These are phyloP conservation scores for Candida taoyuanica DNA, from an alignment of 805 yeast species.

Conservation along the genomic window DNA sequence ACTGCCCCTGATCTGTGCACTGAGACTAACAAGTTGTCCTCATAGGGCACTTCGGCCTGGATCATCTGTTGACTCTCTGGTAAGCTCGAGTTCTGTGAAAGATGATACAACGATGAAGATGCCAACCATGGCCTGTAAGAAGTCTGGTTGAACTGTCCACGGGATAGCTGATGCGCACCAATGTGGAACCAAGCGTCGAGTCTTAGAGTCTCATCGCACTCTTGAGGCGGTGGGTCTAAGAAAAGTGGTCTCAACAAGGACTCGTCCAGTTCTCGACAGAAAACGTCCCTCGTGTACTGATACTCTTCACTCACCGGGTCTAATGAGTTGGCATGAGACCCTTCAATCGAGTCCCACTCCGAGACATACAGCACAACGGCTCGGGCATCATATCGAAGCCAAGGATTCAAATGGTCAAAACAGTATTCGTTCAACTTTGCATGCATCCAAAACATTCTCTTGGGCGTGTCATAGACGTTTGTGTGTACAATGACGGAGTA, in stretches of 20 bases:
- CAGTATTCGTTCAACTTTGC: conserved; percentile 35
- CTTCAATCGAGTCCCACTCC: conserved; percentile 6
- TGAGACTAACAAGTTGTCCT: conserved; percentile 21
- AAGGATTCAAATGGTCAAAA: conserved; percentile 31
- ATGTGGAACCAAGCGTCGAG: conserved; percentile 27
- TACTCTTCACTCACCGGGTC: conserved; percentile 14
- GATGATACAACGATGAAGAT: conserved; percentile 15
- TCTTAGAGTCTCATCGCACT: conserved; percentile 10
- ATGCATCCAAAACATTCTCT: conserved; percentile 40
- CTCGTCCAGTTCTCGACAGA: conserved; percentile 27
- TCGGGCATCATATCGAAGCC: conserved; percentile 29
- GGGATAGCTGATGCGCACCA: conserved; percentile 22
- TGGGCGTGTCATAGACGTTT: conserved; percentile 36
- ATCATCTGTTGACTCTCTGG: background rate
- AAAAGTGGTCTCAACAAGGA: conserved; percentile 20
- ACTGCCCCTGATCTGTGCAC: conserved; percentile 27
- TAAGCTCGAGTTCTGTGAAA: conserved; percentile 13
- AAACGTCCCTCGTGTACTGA: conserved; percentile 16
- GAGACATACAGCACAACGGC: conserved; percentile 33
- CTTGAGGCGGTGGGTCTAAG: conserved; percentile 19
- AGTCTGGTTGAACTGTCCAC: conserved; percentile 27
- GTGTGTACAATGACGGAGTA: conserved; percentile 51
- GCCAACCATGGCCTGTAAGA: conserved; percentile 19
- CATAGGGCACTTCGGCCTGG: conserved; percentile 12
- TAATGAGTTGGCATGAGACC: conserved; percentile 1